These are phyloP conservation scores for Yamadazyma diospyri DNA, from an alignment of 1,139 yeast genomes.

Conservation along the genomic window DNA sequence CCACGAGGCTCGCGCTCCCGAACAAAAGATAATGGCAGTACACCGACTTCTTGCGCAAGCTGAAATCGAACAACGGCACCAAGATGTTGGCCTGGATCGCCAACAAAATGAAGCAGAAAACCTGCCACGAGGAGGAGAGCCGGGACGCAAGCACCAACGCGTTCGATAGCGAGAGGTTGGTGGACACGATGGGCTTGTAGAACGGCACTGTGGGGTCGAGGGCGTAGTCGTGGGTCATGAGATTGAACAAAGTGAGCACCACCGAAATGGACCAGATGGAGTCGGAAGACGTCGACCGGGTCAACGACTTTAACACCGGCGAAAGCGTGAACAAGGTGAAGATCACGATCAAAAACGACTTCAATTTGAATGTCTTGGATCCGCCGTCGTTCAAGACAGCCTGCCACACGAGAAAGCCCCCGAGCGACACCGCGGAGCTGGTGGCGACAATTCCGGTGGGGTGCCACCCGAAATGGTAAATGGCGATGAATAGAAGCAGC, in stretches of 20 bases:
- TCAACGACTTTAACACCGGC: constrained; percentile 85
- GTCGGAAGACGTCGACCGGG: constrained; percentile 86
- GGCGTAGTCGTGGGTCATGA: constrained; percentile 66
- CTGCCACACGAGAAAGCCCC: constrained; percentile 25
- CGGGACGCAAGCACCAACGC: constrained; percentile 90
- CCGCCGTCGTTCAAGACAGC: constrained; percentile 7
- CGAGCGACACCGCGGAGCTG: constrained; percentile 21
- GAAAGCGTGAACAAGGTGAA: constrained; percentile 74
- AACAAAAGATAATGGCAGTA: constrained; percentile 33
- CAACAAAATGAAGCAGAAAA: constrained; percentile 75
- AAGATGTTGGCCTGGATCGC: constrained; percentile 71
- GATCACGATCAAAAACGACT: constrained; percentile 65
- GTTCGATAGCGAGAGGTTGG: constrained; percentile 79
- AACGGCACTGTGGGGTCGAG: constrained; percentile 29
- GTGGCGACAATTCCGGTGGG: constrained; percentile 34
- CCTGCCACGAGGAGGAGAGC: constrained; percentile 66
- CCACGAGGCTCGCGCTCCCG: constrained; percentile 18
- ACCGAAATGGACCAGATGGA: constrained; percentile 92
- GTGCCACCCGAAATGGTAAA: constrained; percentile 46
- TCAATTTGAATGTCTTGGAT: constrained; percentile 25
- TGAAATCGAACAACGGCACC: constrained; percentile 65
- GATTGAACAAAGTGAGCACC: constrained; percentile 67
- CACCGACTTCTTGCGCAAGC: constrained; percentile 40
- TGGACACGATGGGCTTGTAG: constrained; percentile 64
- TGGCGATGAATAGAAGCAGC: constrained; percentile 58